Percentiles rank a stretch among this genome's conserved stretches.
Conservation (phyloP, 108 stramenopile genomes). For the Epithemia pelagica region DNA sequence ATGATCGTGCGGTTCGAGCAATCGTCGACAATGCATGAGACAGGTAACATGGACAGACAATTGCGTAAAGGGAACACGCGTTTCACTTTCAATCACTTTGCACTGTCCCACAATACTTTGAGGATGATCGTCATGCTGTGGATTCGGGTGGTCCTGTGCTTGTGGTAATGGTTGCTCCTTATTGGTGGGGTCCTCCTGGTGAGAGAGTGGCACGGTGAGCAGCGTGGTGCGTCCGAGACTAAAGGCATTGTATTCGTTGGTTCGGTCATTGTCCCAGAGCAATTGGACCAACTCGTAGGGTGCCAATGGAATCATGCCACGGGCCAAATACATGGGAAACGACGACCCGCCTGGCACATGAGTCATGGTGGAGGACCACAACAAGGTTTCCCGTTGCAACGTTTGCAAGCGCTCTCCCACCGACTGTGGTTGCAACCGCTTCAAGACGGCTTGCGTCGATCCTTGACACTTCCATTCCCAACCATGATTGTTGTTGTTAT, state of each 20-base stretch:
- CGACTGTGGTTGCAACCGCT: conserved; percentile 9
- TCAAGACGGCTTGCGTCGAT: conserved; percentile 18
- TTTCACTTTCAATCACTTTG: conserved; percentile 46
- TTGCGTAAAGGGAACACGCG: conserved; percentile 41
- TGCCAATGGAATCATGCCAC: conserved; percentile 31
- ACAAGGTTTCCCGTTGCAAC: conserved; percentile 20
- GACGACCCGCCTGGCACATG: conserved; percentile 9
- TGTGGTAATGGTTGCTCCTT: not conserved
- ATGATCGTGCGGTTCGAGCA: conserved; percentile 21
- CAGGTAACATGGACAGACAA: conserved; percentile 31
- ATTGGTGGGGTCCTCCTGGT: not conserved
- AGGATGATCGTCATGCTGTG: not conserved
- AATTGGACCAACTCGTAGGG: conserved; percentile 30
- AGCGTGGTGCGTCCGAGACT: conserved; percentile 28
- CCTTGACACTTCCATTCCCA: conserved; percentile 42
- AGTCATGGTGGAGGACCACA: conserved; percentile 27
- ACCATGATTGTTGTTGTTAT: not conserved
- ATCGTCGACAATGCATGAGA: conserved; percentile 33
- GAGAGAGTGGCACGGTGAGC: conserved; percentile 1
- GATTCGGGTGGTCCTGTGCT: not conserved
- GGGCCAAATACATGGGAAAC: conserved; percentile 29
- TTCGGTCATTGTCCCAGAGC: conserved; percentile 41
- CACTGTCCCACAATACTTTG: not conserved
- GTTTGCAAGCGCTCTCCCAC: conserved; percentile 15
- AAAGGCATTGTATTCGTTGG: conserved; percentile 44